These are phyloP conservation scores for Seminavis robusta DNA, from an alignment of 108 stramenopile genomes.

Conservation along the genomic window DNA sequence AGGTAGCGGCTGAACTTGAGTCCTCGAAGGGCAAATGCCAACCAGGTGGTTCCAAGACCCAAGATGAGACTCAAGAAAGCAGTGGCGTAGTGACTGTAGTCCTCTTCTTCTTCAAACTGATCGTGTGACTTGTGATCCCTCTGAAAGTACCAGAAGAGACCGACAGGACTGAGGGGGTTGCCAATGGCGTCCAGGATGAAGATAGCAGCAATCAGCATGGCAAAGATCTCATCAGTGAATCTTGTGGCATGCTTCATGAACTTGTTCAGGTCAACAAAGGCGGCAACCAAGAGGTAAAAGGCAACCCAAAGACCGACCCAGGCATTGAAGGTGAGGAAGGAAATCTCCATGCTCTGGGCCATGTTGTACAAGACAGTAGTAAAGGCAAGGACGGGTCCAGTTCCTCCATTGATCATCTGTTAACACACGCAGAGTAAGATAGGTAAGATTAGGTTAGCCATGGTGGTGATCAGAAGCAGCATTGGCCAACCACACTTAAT, in stretches of 20 bases:
- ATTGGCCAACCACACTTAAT: too few relatives aligned
- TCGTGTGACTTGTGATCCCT: constrained; percentile 21
- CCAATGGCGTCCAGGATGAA: constrained; percentile 34
- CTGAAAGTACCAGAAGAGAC: constrained; percentile 17
- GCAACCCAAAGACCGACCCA: constrained; percentile 23
- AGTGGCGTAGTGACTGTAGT: constrained; percentile 8
- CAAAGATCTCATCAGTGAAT: constrained; percentile 62
- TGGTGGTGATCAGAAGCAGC: too few relatives aligned
- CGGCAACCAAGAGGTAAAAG: constrained; percentile 11
- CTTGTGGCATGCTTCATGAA: constrained; percentile 32
- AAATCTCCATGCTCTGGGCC: constrained; percentile 21
- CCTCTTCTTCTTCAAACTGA: constrained; percentile 2
- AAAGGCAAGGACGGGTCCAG: constrained; percentile 30
- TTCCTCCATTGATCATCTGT: too few relatives aligned
- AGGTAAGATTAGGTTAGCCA: too few relatives aligned
- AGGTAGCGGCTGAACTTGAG: constrained; percentile 30
- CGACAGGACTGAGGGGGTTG: constrained; percentile 12
- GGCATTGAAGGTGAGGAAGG: constrained; percentile 23
- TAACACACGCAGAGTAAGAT: too few relatives aligned
- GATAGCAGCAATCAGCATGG: constrained; percentile 38
- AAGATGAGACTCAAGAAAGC: constrained; percentile 23
- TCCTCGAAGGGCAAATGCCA: constrained; percentile 27
- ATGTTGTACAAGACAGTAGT: constrained; percentile 21
- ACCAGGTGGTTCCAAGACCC: constrained; percentile 19
- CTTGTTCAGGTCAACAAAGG: constrained; percentile 19